phyloP scores from a whole-genome alignment of 352 stramenopile species.

The Blastocystis hominis region DNA sequence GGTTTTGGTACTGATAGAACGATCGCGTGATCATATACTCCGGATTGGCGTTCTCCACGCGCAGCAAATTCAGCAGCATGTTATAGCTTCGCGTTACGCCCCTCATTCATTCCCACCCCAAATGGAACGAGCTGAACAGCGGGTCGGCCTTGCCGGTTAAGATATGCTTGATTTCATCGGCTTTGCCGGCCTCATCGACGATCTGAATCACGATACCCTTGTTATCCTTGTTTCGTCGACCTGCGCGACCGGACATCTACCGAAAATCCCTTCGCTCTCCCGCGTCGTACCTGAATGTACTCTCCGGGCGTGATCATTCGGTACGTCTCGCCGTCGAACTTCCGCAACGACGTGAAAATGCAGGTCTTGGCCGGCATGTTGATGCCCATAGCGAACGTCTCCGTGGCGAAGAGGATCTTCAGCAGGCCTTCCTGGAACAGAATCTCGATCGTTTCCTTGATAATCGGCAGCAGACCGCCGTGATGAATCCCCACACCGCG shows the following conservation, averaged over 20 bases:
- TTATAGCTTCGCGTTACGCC: conserved; percentile 75
- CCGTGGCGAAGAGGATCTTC: conserved; percentile 95
- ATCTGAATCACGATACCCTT: conserved; percentile 95
- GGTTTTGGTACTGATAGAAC: conserved; percentile 86
- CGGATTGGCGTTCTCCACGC: conserved; percentile 86
- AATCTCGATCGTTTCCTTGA: conserved; percentile 96
- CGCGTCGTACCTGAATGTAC: conserved; percentile 69
- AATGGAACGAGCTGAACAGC: conserved; percentile 83
- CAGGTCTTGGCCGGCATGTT: conserved; percentile 99
- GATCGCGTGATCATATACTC: conserved; percentile 94
- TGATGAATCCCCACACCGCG: conserved; percentile 99
- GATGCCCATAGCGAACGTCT: conserved; percentile 90
- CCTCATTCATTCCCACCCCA: conserved; percentile 65
- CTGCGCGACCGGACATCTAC: conserved; percentile 87
- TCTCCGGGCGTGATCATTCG: conserved; percentile 88
- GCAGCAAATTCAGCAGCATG: conserved; percentile 98
- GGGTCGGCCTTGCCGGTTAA: conserved; percentile 75
- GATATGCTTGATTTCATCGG: conserved; percentile 62
- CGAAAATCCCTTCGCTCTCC: background rate
- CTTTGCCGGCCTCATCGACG: conserved; percentile 82
- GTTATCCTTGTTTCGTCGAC: conserved; percentile 90
- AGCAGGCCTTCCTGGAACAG: conserved; percentile 87
- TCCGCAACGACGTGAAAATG: conserved; percentile 90
- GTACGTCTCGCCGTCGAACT: conserved; percentile 88
- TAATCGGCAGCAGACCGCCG: conserved; percentile 88